Evolutionary conservation across 225 moss, liverwort and hornwort genomes (phyloP).

Genomic region (Bryoerythrophyllum caledonicum): DNA sequence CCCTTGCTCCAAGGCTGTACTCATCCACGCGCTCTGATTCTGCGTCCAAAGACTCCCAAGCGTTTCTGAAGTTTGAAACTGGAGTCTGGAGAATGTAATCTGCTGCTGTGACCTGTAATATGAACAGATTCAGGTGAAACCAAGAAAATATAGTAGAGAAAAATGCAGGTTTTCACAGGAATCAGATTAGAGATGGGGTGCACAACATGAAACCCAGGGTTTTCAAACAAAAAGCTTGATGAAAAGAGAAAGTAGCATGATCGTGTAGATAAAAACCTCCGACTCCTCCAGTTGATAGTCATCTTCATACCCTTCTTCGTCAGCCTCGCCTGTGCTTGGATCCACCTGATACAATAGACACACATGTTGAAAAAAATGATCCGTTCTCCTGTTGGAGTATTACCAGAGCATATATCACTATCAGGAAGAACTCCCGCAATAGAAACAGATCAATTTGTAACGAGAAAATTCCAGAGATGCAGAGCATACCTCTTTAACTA

Average conservation of each 20-base stretch:
- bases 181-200: not conserved
- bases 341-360: conserved; percentile 50
- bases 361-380: not conserved
- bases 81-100: conserved; percentile 66
- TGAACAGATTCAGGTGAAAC: not conserved
- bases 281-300: conserved; percentile 72
- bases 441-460: not conserved
- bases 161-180: not conserved
- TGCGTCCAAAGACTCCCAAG: conserved; percentile 62
- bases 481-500: conserved; percentile 62
- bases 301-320: conserved; percentile 75
- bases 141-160: not conserved
- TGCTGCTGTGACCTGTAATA: conserved; percentile 55
- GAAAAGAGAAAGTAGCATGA: conserved; percentile 3
- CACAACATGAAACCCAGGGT: not conserved
- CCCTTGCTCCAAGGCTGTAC: conserved; percentile 70
- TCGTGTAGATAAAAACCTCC: conserved; percentile 42
- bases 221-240: not conserved
- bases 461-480: not conserved
- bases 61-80: conserved; percentile 75
- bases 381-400: not conserved
- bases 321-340: conserved; percentile 63
- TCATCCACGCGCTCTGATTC: conserved; percentile 70
- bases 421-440: not conserved
- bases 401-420: not conserved